Conservation (phyloP, 352 stramenopile genomes). For the Globisporangium nodosum region DNA sequence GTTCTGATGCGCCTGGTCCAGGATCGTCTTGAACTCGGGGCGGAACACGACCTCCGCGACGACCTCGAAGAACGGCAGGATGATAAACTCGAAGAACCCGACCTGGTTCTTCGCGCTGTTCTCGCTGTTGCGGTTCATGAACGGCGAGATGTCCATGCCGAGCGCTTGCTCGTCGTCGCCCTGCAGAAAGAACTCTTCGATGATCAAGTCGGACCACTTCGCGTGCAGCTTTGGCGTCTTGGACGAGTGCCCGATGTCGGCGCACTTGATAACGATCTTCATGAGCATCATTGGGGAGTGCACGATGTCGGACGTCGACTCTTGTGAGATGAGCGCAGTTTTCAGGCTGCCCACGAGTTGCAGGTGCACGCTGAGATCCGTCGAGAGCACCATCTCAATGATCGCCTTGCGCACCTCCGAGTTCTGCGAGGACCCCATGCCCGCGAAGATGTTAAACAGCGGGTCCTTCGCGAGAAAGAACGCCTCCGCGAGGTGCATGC, state of each 20-base stretch:
- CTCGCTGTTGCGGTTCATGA: slow-evolving; percentile 89
- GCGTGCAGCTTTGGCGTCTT: slow-evolving; percentile 79
- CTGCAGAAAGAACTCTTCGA: slow-evolving; percentile 94
- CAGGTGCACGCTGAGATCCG: slow-evolving; percentile 75
- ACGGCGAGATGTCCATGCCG: slow-evolving; percentile 86
- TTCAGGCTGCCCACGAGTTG: slow-evolving; percentile 78
- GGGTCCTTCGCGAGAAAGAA: slow-evolving; percentile 71
- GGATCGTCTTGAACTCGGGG: slow-evolving; percentile 69
- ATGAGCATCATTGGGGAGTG: slow-evolving; percentile 81
- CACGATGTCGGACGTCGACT: slow-evolving; percentile 53
- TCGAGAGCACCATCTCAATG: slow-evolving; percentile 84
- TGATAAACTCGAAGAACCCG: slow-evolving; percentile 85
- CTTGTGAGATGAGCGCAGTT: slow-evolving; percentile 73
- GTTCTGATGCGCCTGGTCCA: slow-evolving; percentile 78
- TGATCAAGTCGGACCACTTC: slow-evolving; percentile 89
- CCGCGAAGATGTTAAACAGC: slow-evolving; percentile 71
- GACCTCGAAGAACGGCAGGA: slow-evolving; percentile 77
- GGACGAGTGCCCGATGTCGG: slow-evolving; percentile 91
- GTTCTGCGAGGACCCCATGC: slow-evolving; percentile 43
- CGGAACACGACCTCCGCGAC: slow-evolving; percentile 72
- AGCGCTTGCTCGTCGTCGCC: slow-evolving; percentile 90
- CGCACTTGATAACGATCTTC: slow-evolving; percentile 87
- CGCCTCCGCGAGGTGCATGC: slow-evolving; percentile 81
- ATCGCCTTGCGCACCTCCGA: slow-evolving; percentile 77
- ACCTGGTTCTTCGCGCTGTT: slow-evolving; percentile 85